These are phyloP conservation scores for Candida boidinii DNA, from an alignment of 805 yeast genomes.

Conservation along the genomic window DNA sequence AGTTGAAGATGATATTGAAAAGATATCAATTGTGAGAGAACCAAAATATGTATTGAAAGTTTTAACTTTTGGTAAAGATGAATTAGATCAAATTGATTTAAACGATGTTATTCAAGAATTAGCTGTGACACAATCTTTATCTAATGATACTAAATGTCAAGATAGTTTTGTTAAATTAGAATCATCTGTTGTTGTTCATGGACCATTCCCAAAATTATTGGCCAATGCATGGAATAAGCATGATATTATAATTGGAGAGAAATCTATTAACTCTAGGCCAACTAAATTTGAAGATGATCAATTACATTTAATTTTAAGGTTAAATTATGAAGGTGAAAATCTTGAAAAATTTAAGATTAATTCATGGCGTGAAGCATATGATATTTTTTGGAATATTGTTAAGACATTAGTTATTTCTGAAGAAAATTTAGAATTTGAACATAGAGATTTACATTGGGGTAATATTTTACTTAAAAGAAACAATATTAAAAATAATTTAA, in stretches of 20 bases:
- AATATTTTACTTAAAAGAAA: conserved; percentile 40
- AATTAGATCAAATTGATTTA: conserved; percentile 31
- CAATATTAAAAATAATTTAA: not conserved
- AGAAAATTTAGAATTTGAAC: conserved; percentile 48
- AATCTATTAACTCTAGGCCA: conserved; percentile 26
- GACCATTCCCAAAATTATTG: conserved; percentile 33
- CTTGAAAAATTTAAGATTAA: conserved; percentile 33
- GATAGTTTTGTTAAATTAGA: conserved; percentile 38
- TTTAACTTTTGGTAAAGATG: conserved; percentile 42
- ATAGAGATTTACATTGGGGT: conserved; percentile 62
- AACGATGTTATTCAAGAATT: conserved; percentile 39
- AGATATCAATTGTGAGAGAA: conserved; percentile 11
- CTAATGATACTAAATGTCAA: conserved; percentile 18
- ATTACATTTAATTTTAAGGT: conserved; percentile 25
- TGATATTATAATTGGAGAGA: not conserved
- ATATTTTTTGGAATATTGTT: conserved; percentile 47
- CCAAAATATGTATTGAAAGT: conserved; percentile 35
- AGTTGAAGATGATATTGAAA: conserved; percentile 4
- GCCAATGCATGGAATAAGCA: conserved; percentile 32
- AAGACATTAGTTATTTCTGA: conserved; percentile 45
- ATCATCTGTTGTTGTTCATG: conserved; percentile 37
- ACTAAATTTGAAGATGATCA: conserved; percentile 25
- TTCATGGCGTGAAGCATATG: conserved; percentile 28
- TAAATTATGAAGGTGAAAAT: conserved; percentile 34
- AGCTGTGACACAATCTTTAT: conserved; percentile 31